These are phyloP conservation scores for Lagenidium sp. DNA, from an alignment of 352 stramenopile genomes.

Conservation along the genomic window DNA sequence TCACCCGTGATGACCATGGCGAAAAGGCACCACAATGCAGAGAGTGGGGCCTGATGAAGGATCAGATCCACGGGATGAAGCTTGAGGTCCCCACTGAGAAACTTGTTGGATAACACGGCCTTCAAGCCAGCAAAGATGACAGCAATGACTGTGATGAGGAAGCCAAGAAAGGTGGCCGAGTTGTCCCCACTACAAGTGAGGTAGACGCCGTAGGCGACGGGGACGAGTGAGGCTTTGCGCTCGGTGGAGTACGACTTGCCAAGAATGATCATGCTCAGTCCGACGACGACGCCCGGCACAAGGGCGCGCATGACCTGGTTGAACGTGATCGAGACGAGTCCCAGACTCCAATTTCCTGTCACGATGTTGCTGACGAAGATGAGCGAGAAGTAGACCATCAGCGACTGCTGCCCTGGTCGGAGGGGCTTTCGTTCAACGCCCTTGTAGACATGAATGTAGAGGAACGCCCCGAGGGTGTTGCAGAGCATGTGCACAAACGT, in stretches of 20 bases:
- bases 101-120: slow-evolving; percentile 89
- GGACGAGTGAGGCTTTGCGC: slow-evolving; percentile 59
- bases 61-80: slow-evolving; percentile 91
- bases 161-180: slow-evolving; percentile 79
- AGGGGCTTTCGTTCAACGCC: slow-evolving; percentile 61
- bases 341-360: slow-evolving; percentile 90
- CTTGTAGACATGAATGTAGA: slow-evolving; percentile 68
- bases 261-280: slow-evolving; percentile 75
- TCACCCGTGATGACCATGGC: slow-evolving; percentile 77
- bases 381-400: slow-evolving; percentile 86
- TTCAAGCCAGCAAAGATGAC: slow-evolving; percentile 91
- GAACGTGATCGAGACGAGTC: slow-evolving; percentile 92
- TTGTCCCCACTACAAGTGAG: slow-evolving; percentile 85
- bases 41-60: slow-evolving; percentile 89
- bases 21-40: slow-evolving; percentile 84
- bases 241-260: slow-evolving; percentile 68
- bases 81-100: slow-evolving; percentile 91
- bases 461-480: slow-evolving; percentile 82
- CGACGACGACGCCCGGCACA: slow-evolving; percentile 70
- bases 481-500: slow-evolving; percentile 93
- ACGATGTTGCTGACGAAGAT: slow-evolving; percentile 95
- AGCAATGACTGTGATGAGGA: slow-evolving; percentile 84
- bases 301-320: slow-evolving; percentile 91
- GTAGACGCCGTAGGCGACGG: slow-evolving; percentile 79
- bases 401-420: slow-evolving; percentile 46